Percentiles rank a stretch among this genome's conserved stretches.
Conservation (phyloP, 1,284 basidiomycete genomes). For the Melampsora americana region DNA sequence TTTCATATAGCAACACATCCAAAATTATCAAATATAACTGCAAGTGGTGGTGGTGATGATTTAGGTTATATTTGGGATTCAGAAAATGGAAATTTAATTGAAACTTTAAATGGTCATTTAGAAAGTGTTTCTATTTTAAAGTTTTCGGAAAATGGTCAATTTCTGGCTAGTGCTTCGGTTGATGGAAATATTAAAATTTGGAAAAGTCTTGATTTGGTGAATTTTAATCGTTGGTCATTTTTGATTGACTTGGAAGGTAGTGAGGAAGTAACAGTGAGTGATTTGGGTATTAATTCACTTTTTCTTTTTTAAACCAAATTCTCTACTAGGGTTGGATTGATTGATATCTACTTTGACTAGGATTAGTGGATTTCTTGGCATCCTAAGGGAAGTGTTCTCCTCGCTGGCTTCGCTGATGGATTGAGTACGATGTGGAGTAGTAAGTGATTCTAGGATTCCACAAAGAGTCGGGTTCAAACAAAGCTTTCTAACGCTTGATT, state of each 20-base stretch:
- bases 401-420: slow-evolving; percentile 87
- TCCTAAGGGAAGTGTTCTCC: slow-evolving; percentile 81
- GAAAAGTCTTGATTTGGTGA: slow-evolving; percentile 58
- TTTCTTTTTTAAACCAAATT: neutral
- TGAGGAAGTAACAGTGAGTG: slow-evolving; percentile 86
- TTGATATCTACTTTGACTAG: slow-evolving; percentile 10
- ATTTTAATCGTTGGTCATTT: slow-evolving; percentile 83
- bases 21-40: slow-evolving; percentile 69
- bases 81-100: slow-evolving; percentile 74
- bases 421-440: slow-evolving; percentile 98
- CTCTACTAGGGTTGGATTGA: neutral
- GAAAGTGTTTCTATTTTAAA: slow-evolving; percentile 80
- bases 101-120: slow-evolving; percentile 81
- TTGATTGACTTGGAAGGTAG: slow-evolving; percentile 85
- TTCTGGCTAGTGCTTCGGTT: slow-evolving; percentile 94
- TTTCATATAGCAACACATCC: slow-evolving; percentile 79
- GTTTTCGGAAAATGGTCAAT: slow-evolving; percentile 83
- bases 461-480: neutral
- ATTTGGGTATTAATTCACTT: neutral
- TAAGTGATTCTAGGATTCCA: slow-evolving; percentile 9
- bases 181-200: slow-evolving; percentile 90
- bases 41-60: slow-evolving; percentile 93
- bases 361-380: slow-evolving; percentile 90
- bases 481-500: too few species aligned
- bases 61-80: slow-evolving; percentile 84